Evolutionary conservation across 2,329 filamentous ascomycete genomes (phyloP).

Genomic region (Cladophialophora exuberans): DNA sequence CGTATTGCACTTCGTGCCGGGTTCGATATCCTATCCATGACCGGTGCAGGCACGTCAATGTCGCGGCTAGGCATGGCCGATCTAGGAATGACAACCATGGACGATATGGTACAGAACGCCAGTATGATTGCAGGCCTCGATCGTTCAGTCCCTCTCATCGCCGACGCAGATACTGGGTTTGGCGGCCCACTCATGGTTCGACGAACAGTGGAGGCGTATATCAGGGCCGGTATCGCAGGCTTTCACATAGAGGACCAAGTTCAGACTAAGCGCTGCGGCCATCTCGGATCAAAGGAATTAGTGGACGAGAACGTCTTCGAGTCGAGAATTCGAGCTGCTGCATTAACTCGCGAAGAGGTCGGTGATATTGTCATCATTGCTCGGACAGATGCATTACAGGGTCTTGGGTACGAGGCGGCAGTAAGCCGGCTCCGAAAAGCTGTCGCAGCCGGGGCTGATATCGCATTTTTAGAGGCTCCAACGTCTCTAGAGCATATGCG

Average conservation of each 20-base stretch:
- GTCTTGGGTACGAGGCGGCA: slow-evolving; percentile 46
- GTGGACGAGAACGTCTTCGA: slow-evolving; percentile 41
- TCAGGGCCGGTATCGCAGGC: slow-evolving; percentile 57
- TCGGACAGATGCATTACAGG: slow-evolving; percentile 43
- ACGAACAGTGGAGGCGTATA: slow-evolving; percentile 54
- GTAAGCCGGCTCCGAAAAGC: slow-evolving; percentile 44
- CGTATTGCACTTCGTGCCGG: slow-evolving; percentile 53
- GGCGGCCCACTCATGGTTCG: slow-evolving; percentile 54
- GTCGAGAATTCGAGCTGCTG: slow-evolving; percentile 44
- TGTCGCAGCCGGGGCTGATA: slow-evolving; percentile 46
- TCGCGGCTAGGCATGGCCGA: slow-evolving; percentile 55
- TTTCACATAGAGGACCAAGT: slow-evolving; percentile 60
- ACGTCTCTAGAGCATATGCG: slow-evolving; percentile 43
- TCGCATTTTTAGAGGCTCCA: slow-evolving; percentile 48
- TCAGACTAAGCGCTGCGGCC: slow-evolving; percentile 44
- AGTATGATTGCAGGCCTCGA: slow-evolving; percentile 58
- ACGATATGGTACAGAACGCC: slow-evolving; percentile 58
- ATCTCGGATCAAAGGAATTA: slow-evolving; percentile 45
- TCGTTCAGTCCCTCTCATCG: slow-evolving; percentile 54
- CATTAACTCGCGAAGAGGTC: slow-evolving; percentile 42
- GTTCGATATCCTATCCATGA: slow-evolving; percentile 56
- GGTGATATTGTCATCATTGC: slow-evolving; percentile 50
- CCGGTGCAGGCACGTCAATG: slow-evolving; percentile 47
- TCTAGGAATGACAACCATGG: slow-evolving; percentile 54
- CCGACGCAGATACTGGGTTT: slow-evolving; percentile 58